Percentiles rank a stretch among this genome's conserved stretches.
Evolutionary conservation across 805 yeast species (phyloP).

Genomic region (Metschnikowia shivogae): DNA sequence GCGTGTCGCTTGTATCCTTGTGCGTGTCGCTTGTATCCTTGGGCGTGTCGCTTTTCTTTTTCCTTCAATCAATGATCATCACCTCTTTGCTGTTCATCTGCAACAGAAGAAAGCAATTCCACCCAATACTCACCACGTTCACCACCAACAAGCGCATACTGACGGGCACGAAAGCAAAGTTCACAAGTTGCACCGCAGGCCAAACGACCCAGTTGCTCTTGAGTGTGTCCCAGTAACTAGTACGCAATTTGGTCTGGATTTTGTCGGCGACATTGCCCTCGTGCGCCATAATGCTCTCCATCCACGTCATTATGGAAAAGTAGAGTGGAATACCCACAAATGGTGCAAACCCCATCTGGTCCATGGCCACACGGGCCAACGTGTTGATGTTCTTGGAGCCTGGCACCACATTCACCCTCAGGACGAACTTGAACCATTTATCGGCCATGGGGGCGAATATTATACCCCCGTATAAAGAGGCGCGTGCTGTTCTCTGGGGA

Average conservation of each 20-base stretch:
- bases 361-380: slow-evolving; percentile 52
- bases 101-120: slow-evolving; percentile 78
- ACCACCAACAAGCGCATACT: slow-evolving; percentile 65
- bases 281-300: slow-evolving; percentile 47
- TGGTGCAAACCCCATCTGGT: slow-evolving; percentile 78
- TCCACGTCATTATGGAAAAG: slow-evolving; percentile 57
- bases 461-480: slow-evolving; percentile 65
- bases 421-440: slow-evolving; percentile 60
- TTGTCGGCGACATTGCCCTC: slow-evolving; percentile 33
- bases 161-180: slow-evolving; percentile 73
- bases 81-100: slow-evolving; percentile 25
- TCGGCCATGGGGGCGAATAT: slow-evolving; percentile 75
- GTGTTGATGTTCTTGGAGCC: slow-evolving; percentile 20
- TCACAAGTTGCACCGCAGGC: slow-evolving; percentile 82
- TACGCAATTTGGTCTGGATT: slow-evolving; percentile 40
- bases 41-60: too few relatives aligned
- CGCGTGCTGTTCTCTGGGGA: slow-evolving; percentile 53
- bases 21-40: too few relatives aligned
- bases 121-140: slow-evolving; percentile 66
- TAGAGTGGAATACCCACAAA: slow-evolving; percentile 66
- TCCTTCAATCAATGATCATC: not conserved
- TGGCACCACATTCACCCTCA: slow-evolving; percentile 37
- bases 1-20: too few relatives aligned
- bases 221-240: slow-evolving; percentile 64
- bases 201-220: slow-evolving; percentile 79